Evolutionary conservation across 139 green algal species (phyloP).

Genomic region (Edaphochlamys debaryana): DNA sequence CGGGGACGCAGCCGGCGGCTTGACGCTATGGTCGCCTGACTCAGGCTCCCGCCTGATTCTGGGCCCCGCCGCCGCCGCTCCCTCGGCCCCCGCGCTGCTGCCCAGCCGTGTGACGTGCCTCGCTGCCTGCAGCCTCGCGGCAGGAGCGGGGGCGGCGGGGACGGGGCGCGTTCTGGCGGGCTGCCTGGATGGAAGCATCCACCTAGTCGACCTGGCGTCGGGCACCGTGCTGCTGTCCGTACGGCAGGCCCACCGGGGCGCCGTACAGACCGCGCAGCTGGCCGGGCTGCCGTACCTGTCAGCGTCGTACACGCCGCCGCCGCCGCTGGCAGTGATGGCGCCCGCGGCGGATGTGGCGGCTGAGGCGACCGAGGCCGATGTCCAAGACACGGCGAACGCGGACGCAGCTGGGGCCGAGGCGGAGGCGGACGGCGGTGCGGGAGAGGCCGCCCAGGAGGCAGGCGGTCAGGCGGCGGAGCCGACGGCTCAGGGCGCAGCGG

Average conservation of each 20-base stretch:
- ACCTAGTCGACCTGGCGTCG: conserved; percentile 29
- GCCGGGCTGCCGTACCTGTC: not conserved
- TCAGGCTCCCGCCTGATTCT: not conserved
- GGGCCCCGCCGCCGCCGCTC: not conserved
- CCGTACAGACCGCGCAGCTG: conserved; percentile 21
- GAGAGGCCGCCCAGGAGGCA: no score
- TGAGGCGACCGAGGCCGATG: no score
- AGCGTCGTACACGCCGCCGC: not conserved
- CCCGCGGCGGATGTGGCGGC: no score
- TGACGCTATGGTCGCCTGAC: conserved; percentile 30
- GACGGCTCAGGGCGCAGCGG: not conserved
- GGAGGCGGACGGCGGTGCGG: no score
- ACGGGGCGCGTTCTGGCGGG: conserved; percentile 31
- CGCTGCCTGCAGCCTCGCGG: not conserved
- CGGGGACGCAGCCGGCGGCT: conserved; percentile 31
- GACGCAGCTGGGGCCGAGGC: no score
- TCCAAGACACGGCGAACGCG: no score
- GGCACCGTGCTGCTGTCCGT: conserved; percentile 9
- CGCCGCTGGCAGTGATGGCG: no score
- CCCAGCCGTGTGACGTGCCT: conserved; percentile 17
- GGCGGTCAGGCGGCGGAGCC: not conserved
- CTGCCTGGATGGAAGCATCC: conserved; percentile 20
- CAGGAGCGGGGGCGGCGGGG: not conserved
- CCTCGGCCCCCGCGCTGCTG: not conserved
- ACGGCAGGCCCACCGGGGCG: conserved; percentile 24